phyloP scores from a whole-genome alignment of 257 asterid genomes.

The Leonotis leonurus region DNA sequence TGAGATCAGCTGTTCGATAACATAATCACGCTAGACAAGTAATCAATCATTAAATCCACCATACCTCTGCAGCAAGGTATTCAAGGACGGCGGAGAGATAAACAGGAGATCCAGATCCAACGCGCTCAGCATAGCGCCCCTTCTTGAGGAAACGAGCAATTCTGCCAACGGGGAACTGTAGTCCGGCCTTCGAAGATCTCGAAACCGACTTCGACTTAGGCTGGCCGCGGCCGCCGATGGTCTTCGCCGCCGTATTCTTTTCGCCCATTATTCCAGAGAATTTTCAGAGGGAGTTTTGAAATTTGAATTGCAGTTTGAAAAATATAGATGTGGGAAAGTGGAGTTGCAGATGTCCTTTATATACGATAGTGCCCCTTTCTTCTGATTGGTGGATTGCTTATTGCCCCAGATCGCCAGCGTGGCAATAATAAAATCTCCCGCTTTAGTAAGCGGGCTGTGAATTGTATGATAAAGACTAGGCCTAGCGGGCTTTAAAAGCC shows the following conservation, averaged over 20 bases:
- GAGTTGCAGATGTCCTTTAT: background rate
- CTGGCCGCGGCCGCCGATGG: slow-evolving; percentile 41
- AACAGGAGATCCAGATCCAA: slow-evolving; percentile 58
- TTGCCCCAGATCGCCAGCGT: slow-evolving; percentile 21
- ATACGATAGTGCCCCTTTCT: background rate
- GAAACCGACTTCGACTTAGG: slow-evolving; percentile 33
- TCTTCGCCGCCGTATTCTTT: slow-evolving; percentile 13
- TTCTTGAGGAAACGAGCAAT: slow-evolving; percentile 49
- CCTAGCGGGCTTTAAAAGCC: no score
- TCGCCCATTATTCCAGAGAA: slow-evolving; percentile 17
- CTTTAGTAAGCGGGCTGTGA: background rate
- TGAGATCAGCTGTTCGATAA: background rate
- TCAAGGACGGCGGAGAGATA: slow-evolving; percentile 59
- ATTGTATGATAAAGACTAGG: background rate
- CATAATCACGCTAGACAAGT: background rate
- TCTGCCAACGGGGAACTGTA: slow-evolving; percentile 58
- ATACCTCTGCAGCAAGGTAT: slow-evolving; percentile 63
- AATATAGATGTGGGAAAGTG: no score
- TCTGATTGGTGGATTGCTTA: slow-evolving; percentile 16
- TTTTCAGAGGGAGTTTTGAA: background rate
- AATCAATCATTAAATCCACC: background rate
- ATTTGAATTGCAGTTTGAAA: background rate
- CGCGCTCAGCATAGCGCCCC: slow-evolving; percentile 57
- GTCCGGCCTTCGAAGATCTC: slow-evolving; percentile 54
- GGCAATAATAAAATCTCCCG: background rate